These are phyloP conservation scores for Fonsecaea multimorphosa DNA, from an alignment of 2,329 filamentous ascomycete genomes.

Conservation along the genomic window DNA sequence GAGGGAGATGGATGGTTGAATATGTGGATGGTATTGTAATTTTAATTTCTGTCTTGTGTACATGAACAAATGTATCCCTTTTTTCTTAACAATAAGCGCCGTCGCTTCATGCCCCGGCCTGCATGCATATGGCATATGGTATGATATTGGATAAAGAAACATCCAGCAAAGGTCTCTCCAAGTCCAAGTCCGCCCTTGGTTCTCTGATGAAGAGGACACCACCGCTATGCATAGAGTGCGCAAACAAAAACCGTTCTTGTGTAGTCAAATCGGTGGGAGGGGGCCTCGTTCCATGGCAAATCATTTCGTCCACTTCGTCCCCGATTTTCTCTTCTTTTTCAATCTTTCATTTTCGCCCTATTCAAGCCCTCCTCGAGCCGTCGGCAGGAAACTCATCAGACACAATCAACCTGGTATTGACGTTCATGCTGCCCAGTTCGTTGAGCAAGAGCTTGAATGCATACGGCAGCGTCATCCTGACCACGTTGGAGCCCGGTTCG, in stretches of 20 bases:
- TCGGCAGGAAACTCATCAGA: slow-evolving; percentile 84
- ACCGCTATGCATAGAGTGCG: slow-evolving; percentile 1
- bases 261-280: too few species aligned
- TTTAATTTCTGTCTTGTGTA: too few species aligned
- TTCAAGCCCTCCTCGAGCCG: slow-evolving; percentile 30
- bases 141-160: too few species aligned
- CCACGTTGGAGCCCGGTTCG: slow-evolving; percentile 79
- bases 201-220: neutral
- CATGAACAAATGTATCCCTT: too few species aligned
- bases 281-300: neutral
- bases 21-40: too few species aligned
- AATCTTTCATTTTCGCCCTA: too few species aligned
- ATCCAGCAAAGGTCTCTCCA: too few species aligned
- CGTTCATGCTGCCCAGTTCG: slow-evolving; percentile 97
- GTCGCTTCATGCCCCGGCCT: slow-evolving; percentile 17
- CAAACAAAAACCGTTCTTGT: neutral
- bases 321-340: too few species aligned
- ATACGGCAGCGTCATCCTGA: slow-evolving; percentile 96
- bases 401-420: slow-evolving; percentile 87
- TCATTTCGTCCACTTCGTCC: neutral
- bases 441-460: slow-evolving; percentile 95
- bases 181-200: too few species aligned
- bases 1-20: too few species aligned
- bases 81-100: neutral
- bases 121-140: too few species aligned